Percentiles rank a stretch among this genome's conserved stretches.
These are phyloP conservation scores for Aspergillus spinulosporus DNA, from an alignment of 2,329 filamentous ascomycete genomes.

Conservation along the genomic window DNA sequence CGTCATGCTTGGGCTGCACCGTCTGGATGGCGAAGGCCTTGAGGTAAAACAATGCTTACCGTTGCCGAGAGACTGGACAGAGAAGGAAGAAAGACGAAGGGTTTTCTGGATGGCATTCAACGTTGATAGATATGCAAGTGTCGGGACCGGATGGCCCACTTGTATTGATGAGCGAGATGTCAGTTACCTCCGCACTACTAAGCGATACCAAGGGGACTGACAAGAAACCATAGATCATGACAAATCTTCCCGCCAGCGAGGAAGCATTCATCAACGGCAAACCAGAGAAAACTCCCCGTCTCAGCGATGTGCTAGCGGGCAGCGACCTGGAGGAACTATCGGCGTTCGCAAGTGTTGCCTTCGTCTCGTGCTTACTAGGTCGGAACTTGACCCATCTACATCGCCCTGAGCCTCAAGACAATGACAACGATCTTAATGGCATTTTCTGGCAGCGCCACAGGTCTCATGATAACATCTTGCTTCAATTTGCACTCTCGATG, in stretches of 20 bases:
- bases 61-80: constrained; percentile 87
- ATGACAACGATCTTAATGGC: constrained; percentile 83
- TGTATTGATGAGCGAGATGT: constrained; percentile 84
- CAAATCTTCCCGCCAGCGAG: constrained; percentile 79
- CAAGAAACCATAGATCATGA: constrained; percentile 62
- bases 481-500: constrained; percentile 82
- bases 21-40: constrained; percentile 75
- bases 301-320: constrained; percentile 58
- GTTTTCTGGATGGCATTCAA: constrained; percentile 96
- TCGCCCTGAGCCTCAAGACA: constrained; percentile 76
- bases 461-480: constrained; percentile 81
- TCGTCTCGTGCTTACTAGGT: constrained; percentile 88
- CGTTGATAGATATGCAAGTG: constrained; percentile 87
- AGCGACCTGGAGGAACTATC: constrained; percentile 73
- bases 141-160: constrained; percentile 98
- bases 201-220: constrained; percentile 21
- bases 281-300: constrained; percentile 67
- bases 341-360: constrained; percentile 73
- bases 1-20: constrained; percentile 91
- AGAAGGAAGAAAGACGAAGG: constrained; percentile 83
- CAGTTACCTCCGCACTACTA: constrained; percentile 26
- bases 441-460: constrained; percentile 95
- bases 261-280: constrained; percentile 81
- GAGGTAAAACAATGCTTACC: constrained; percentile 92
- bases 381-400: constrained; percentile 92